These are phyloP conservation scores for Ettlia oleoabundans DNA, from an alignment of 139 green algal genomes.

Conservation along the genomic window DNA sequence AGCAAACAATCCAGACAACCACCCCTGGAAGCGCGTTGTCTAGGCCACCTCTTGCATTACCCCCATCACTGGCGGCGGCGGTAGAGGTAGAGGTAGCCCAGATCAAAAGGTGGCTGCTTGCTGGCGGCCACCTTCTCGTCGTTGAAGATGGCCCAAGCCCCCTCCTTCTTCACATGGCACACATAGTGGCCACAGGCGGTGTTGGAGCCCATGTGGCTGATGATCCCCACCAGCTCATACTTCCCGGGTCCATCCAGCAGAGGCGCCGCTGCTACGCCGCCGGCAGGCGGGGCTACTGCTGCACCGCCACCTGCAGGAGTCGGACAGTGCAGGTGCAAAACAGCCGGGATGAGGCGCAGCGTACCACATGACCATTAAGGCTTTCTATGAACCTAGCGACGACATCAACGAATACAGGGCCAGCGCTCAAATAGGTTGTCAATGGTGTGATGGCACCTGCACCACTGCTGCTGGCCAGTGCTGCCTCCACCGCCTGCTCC, in stretches of 20 bases:
- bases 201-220: constrained; percentile 95
- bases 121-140: constrained; percentile 95
- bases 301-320: neutral
- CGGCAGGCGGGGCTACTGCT: neutral
- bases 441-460: neutral
- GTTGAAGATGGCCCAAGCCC: constrained; percentile 96
- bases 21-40: too few relatives aligned
- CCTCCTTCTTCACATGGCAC: constrained; percentile 74
- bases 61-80: neutral
- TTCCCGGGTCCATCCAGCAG: constrained; percentile 43
- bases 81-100: constrained; percentile 98
- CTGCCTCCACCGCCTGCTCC: constrained; percentile 63
- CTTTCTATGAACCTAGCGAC: too few relatives aligned
- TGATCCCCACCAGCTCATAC: constrained; percentile 91
- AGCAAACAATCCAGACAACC: too few relatives aligned
- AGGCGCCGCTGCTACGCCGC: neutral
- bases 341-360: too few relatives aligned
- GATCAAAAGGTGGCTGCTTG: constrained; percentile 78
- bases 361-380: too few relatives aligned
- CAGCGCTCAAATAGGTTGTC: too few relatives aligned
- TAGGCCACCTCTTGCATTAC: too few relatives aligned
- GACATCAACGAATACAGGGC: too few relatives aligned
- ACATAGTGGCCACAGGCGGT: constrained; percentile 97
- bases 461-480: constrained; percentile 4
- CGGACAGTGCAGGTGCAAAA: too few relatives aligned